phyloP scores from a whole-genome alignment of 768 basidiomycete species.

The Leccinum uliginosum region DNA sequence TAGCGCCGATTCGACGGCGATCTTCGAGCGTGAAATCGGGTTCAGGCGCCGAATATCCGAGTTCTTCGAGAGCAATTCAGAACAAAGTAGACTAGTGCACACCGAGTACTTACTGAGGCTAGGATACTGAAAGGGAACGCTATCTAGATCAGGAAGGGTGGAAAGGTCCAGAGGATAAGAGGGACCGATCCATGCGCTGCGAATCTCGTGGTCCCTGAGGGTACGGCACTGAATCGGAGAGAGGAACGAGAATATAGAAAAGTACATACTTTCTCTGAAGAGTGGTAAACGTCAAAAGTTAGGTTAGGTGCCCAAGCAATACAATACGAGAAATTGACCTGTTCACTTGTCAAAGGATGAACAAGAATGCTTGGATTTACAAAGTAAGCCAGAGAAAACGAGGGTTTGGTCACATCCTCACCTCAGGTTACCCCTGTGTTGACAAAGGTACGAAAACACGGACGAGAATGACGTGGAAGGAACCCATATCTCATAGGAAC shows the following conservation, averaged over 20 bases:
- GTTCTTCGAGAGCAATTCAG: conserved; percentile 36
- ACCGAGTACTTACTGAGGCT: conserved; percentile 48
- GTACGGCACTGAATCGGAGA: background rate
- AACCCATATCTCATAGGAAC: conserved; percentile 80
- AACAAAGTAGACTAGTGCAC: background rate
- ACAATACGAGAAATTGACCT: conserved; percentile 39
- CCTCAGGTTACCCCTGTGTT: conserved; percentile 69
- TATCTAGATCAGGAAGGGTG: conserved; percentile 46
- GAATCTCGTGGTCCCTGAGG: conserved; percentile 63
- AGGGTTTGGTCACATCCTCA: conserved; percentile 20
- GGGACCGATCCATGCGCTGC: conserved; percentile 71
- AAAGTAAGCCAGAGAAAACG: background rate
- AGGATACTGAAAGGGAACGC: conserved; percentile 65
- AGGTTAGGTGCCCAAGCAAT: background rate
- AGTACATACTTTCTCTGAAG: conserved; percentile 47
- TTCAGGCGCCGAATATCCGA: conserved; percentile 61
- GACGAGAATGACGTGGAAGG: conserved; percentile 69
- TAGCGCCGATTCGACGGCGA: conserved; percentile 54
- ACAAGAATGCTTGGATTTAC: conserved; percentile 55
- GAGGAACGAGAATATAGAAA: too few species aligned
- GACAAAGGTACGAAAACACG: conserved; percentile 72
- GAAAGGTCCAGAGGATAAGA: conserved; percentile 64
- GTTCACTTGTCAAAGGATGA: conserved; percentile 68
- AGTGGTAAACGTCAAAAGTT: background rate
- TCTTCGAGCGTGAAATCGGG: conserved; percentile 55